Evolutionary conservation across 345 rosid species (phyloP).

Genomic region (Arabidopsis arenosa): DNA sequence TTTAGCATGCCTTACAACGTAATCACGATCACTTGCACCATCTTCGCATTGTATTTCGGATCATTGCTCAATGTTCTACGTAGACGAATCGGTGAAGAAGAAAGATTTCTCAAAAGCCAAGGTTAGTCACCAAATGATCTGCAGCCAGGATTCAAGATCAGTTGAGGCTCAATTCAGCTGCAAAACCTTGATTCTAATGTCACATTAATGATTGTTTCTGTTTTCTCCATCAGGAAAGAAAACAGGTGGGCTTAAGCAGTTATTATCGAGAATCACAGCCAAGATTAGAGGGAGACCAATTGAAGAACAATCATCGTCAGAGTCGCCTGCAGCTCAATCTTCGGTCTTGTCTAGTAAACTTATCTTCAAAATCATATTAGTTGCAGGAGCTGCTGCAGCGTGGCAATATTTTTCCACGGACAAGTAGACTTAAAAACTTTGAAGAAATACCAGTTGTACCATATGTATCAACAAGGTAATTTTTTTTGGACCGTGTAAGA

Average conservation of each 20-base stretch:
- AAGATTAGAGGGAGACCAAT: constrained; percentile 64
- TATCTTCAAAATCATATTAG: constrained; percentile 58
- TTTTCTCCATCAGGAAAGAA: constrained; percentile 58
- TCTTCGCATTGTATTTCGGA: constrained; percentile 88
- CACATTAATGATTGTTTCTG: constrained; percentile 22
- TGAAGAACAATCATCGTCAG: constrained; percentile 41
- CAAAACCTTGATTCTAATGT: not conserved
- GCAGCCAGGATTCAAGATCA: not conserved
- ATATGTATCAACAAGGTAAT: constrained; percentile 31
- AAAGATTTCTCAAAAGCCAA: constrained; percentile 67
- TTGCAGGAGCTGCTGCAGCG: constrained; percentile 64
- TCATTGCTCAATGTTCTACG: constrained; percentile 85
- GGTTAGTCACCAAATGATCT: constrained; percentile 51
- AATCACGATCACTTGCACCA: constrained; percentile 91
- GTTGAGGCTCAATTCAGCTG: not conserved
- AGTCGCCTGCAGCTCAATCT: constrained; percentile 32
- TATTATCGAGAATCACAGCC: constrained; percentile 57
- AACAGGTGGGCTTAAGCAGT: constrained; percentile 47
- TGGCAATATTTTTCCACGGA: constrained; percentile 67
- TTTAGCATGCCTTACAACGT: constrained; percentile 99
- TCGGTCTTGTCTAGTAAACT: constrained; percentile 55
- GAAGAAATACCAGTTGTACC: constrained; percentile 30
- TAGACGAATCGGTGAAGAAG: constrained; percentile 78
- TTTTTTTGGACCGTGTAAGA: constrained; percentile 23
- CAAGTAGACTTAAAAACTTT: constrained; percentile 28